Base-by-base conservation (phyloP, 2,329 filamentous ascomycete species). In the Calonectria pteridis region DNA sequence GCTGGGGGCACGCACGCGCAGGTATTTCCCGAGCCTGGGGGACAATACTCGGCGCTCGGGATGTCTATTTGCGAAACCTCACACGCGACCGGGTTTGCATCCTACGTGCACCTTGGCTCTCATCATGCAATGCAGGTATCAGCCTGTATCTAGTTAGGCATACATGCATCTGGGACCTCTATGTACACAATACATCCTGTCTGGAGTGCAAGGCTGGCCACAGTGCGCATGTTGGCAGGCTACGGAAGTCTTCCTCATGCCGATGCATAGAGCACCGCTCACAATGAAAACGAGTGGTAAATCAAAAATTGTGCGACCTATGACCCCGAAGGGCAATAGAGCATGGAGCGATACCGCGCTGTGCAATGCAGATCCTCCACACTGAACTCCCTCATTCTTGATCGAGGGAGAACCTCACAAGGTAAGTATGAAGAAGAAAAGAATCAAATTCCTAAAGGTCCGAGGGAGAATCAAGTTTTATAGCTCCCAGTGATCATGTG, bases 261-360 rank as follows among this genome's bases (percentile, higher is more conserved):
- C 84, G 76, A 73, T 81, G 82, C 86, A 46, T 84, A 58, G 82
- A 83, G 84, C 84, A 81, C 75, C 72, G 78, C 26, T 72, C 84
- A 86, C 76, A 86, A 88, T 85, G 87, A 89, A 89, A 88, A 77
- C 51, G 28, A 26, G 76, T 69, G 40, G 26, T 72, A 86, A 81
- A 89, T 85, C 87, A 89, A 89, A 89, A 89, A 89, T 89, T 89
- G 63, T 87, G 84, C 85, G 84, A 83, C 84, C 86, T 84, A 88
- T 87, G 87, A 87, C 86, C 87, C 86, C 87, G 86, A 89, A 89
- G 86, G 86, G 86, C 87, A 89, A 88, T 88, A 84, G 84, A 88
- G 84, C 69, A 80, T 81, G 81, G 84, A 84, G 82, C 80, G 84
- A 87, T 86, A 84, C 88, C 88, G 85, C 88, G 87, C 77, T 87